phyloP scores from a whole-genome alignment of 441 rosid genomes.

The Aquilaria agallochum region DNA sequence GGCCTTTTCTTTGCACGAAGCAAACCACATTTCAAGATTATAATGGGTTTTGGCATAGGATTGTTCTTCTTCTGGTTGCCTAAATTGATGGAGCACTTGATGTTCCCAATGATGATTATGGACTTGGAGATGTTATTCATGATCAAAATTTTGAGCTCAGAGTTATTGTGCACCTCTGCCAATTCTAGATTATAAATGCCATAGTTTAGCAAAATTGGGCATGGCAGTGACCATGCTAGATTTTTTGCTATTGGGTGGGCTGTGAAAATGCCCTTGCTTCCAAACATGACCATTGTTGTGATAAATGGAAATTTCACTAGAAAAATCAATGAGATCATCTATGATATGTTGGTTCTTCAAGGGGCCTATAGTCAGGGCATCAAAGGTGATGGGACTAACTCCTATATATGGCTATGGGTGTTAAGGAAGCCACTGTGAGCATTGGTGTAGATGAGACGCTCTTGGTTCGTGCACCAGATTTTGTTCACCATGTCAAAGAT shows the following conservation, averaged over 20 bases:
- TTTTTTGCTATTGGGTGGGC: constrained; percentile 84
- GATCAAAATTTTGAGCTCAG: constrained; percentile 59
- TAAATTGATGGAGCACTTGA: constrained; percentile 75
- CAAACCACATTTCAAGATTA: constrained; percentile 38
- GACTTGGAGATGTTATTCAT: constrained; percentile 91
- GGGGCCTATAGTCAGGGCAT: constrained; percentile 80
- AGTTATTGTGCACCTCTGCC: constrained; percentile 69
- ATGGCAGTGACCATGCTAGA: constrained; percentile 88
- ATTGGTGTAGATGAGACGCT: constrained; percentile 71
- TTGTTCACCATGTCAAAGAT: constrained; percentile 67
- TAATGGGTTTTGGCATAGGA: constrained; percentile 20
- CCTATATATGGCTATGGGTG: constrained; percentile 87
- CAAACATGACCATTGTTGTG: constrained; percentile 81
- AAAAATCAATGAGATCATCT: constrained; percentile 66
- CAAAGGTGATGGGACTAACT: constrained; percentile 90
- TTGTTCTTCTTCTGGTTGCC: constrained; percentile 39
- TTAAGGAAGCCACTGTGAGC: constrained; percentile 82
- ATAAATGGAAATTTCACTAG: constrained; percentile 55
- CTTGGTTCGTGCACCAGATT: constrained; percentile 63
- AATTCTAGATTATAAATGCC: constrained; percentile 80
- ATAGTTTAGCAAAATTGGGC: constrained; percentile 62
- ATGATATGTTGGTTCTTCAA: constrained; percentile 44
- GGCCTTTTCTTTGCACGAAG: constrained; percentile 35
- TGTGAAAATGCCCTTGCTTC: constrained; percentile 77
- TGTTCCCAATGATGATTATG: constrained; percentile 83